These are phyloP conservation scores for Ananas comosus DNA, from an alignment of 176 grass and related monocot genomes.

Conservation along the genomic window DNA sequence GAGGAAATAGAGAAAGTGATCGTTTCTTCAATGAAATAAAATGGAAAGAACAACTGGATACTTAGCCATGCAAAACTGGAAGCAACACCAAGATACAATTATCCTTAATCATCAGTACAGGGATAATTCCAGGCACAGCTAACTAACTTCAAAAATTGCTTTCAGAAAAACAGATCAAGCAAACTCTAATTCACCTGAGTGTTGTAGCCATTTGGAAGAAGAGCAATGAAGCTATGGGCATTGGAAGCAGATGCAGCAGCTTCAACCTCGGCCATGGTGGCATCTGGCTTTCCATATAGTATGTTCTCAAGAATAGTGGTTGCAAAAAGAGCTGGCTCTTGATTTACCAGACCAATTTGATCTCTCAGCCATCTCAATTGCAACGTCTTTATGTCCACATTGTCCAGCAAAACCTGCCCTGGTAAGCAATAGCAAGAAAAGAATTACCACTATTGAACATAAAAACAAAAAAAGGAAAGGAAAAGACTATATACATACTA, in stretches of 20 bases:
- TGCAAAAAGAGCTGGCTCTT: conserved; percentile 75
- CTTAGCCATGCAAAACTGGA: too few species aligned
- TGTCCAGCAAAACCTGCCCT: conserved; percentile 72
- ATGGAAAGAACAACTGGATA: not conserved
- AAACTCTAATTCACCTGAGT: conserved; percentile 37
- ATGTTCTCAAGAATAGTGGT: conserved; percentile 86
- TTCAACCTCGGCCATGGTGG: conserved; percentile 62
- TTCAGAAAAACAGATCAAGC: not conserved
- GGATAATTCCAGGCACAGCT: too few species aligned
- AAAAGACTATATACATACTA: not conserved
- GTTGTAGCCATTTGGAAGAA: conserved; percentile 77
- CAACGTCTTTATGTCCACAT: conserved; percentile 63
- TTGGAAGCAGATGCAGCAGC: conserved; percentile 60
- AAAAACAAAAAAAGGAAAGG: not conserved
- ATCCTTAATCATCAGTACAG: too few species aligned
- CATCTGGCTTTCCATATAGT: conserved; percentile 66
- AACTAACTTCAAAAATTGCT: not conserved
- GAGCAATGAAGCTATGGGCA: conserved; percentile 82
- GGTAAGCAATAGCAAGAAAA: conserved; percentile 6
- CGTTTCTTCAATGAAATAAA: conserved; percentile 1
- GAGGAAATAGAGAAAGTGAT: not conserved
- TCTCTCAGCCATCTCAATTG: conserved; percentile 78
- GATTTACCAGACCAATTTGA: conserved; percentile 80
- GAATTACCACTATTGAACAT: not conserved
- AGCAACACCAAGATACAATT: too few species aligned